These are phyloP conservation scores for Blastobotrys proliferans DNA, from an alignment of 1,139 yeast species.

Conservation along the genomic window DNA sequence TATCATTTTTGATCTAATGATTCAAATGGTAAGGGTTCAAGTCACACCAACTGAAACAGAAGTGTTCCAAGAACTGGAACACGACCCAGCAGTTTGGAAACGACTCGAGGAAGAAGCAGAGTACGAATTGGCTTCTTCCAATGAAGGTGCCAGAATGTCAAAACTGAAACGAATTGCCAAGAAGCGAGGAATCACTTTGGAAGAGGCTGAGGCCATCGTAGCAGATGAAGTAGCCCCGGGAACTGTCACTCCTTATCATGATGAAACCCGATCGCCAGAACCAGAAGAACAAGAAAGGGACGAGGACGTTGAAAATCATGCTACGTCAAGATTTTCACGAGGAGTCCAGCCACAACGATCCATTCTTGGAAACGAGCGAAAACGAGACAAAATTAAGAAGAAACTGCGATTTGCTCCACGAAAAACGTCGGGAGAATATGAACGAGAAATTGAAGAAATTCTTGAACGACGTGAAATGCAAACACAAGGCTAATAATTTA, in stretches of 20 bases:
- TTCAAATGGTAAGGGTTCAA: constrained; percentile 54
- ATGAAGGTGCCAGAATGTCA: constrained; percentile 10
- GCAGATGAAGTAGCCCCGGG: constrained; percentile 36
- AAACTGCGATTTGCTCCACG: constrained; percentile 26
- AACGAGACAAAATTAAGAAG: constrained; percentile 30
- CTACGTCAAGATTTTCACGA: constrained; percentile 1
- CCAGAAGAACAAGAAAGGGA: constrained; percentile 43
- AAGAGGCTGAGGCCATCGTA: constrained; percentile 18
- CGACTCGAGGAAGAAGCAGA: constrained; percentile 70
- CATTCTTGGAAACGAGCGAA: constrained; percentile 32
- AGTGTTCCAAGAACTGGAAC: constrained; percentile 71
- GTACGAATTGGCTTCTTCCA: constrained; percentile 56
- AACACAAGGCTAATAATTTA: constrained; percentile 8
- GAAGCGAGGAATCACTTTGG: constrained; percentile 8
- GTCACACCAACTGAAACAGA: constrained; percentile 73
- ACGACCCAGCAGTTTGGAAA: constrained; percentile 60
- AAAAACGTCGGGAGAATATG: constrained; percentile 34
- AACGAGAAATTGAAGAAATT: constrained; percentile 38
- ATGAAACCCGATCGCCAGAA: too few relatives aligned
- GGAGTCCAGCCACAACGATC: constrained; percentile 6
- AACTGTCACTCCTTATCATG: not conserved
- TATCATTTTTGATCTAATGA: constrained; percentile 58
- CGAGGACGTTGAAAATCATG: constrained; percentile 37
- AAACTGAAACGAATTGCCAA: constrained; percentile 7
- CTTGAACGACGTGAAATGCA: constrained; percentile 30